Evolutionary conservation across 192 early-diverging fungal genomes (phyloP), one percentile per base, ranked within the genome.

Genomic region (Chytriomyces sp.): DNA sequence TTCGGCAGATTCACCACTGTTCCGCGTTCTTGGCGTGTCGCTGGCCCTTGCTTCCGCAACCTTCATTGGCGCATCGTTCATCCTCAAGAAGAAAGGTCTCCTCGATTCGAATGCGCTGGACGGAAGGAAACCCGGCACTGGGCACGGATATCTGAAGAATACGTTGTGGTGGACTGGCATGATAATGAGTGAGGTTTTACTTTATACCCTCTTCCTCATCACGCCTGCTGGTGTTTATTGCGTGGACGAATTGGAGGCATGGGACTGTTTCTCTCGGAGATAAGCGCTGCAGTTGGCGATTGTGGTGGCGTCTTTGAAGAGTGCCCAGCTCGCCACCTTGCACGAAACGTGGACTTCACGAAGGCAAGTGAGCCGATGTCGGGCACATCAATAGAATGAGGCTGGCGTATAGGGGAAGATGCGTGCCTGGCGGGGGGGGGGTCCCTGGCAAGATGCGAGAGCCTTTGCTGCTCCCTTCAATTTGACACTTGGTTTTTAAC

Each of bases 61-160:
- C 71, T 89, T 96, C 81, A 96, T 97, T 77, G 96, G 96, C 59
- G 85, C 89, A 28, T 93, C 92, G 65, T 96, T 97, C 79, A 91
- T 97, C 49, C 83, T 98, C 74, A 96, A 96, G 63, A 98, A 98
- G 84, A 95, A 92, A 78, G 96, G 95, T 35, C 85, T 98, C 44
- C 91, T 94, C 68, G 91, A 93, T 80, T 84, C 65, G 45, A 48
- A 66, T 24, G 28, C 66, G 18, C 23, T 45, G 20, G 43, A 50
- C 24, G 74, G 72, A 18, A 66, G 67, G 13, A 11, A 26, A 50
- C 49, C 49, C 5, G 77, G 68, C 0, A 24, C 76, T 23, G 91
- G 91, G 7, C 86, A 94, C 61, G 84, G 89, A 64, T 98, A 96
- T 82, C 87, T 98, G 72, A 92, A 89, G 79, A 97, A 93, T 85